Conservation (phyloP, 352 stramenopile genomes). For the Pythium grandisporangium region DNA sequence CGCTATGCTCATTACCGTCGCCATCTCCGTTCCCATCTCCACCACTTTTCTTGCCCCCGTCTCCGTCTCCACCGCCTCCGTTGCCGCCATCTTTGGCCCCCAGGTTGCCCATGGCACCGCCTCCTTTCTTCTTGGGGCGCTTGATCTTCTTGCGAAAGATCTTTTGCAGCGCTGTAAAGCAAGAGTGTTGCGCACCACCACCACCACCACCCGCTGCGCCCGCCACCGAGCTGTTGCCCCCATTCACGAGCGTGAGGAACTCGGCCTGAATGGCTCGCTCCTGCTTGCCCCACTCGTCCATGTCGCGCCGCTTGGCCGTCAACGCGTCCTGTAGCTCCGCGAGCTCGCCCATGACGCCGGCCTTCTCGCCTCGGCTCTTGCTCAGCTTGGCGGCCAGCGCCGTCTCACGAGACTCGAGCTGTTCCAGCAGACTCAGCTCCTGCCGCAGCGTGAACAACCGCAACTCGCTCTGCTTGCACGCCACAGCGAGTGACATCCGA, state of each 20-base stretch:
- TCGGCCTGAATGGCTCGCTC: slow-evolving; percentile 59
- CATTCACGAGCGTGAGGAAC: slow-evolving; percentile 62
- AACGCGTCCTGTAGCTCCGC: slow-evolving; percentile 71
- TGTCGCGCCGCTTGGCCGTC: slow-evolving; percentile 61
- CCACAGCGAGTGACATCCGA: slow-evolving; percentile 74
- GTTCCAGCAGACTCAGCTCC: slow-evolving; percentile 84
- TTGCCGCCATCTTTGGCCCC: slow-evolving; percentile 23
- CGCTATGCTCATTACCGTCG: slow-evolving; percentile 43
- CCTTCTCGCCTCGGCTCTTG: slow-evolving; percentile 79
- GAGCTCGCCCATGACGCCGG: slow-evolving; percentile 71
- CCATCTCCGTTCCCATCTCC: slow-evolving; percentile 41
- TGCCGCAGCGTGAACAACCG: slow-evolving; percentile 79
- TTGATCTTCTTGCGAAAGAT: slow-evolving; percentile 92
- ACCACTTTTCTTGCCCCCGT: slow-evolving; percentile 12
- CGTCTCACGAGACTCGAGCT: slow-evolving; percentile 88
- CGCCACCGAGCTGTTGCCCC: no score
- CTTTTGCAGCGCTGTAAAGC: slow-evolving; percentile 71
- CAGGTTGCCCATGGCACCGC: no score
- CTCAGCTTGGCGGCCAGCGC: slow-evolving; percentile 82
- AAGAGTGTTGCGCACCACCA: slow-evolving; percentile 36
- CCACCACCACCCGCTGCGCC: slow-evolving; percentile 18
- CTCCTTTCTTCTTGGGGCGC: slow-evolving; percentile 81
- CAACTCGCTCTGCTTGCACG: slow-evolving; percentile 86
- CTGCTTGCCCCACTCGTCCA: slow-evolving; percentile 65
- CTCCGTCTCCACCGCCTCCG: slow-evolving; percentile 15